A percentile compares a stretch with the other conserved stretches of the same genome.
phyloP scores from a whole-genome alignment of 169 alveolate species.

The Cyclospora cayetanensis region DNA sequence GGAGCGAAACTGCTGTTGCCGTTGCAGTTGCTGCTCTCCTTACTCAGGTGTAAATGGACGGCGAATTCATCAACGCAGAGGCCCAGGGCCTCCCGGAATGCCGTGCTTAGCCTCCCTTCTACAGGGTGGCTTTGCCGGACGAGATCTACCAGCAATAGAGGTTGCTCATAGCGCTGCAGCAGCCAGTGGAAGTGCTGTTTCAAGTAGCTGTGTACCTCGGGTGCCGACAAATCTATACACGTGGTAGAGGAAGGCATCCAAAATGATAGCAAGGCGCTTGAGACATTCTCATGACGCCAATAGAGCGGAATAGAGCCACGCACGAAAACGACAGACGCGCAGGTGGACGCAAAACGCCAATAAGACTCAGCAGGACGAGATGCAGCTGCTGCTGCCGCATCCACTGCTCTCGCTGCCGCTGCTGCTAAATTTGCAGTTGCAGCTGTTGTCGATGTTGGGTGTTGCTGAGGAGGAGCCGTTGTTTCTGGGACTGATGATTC shows the following conservation, averaged over 20 bases:
- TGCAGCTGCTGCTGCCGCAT: slow-evolving; percentile 12
- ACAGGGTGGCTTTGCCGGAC: slow-evolving; percentile 53
- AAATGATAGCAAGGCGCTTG: background rate
- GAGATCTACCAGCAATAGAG: slow-evolving; percentile 61
- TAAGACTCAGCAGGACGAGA: background rate
- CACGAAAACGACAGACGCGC: slow-evolving; percentile 89
- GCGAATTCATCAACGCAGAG: slow-evolving; percentile 15
- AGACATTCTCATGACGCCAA: slow-evolving; percentile 88
- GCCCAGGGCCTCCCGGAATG: slow-evolving; percentile 24
- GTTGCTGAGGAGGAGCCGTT: background rate
- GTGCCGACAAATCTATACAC: slow-evolving; percentile 1
- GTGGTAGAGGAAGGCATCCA: slow-evolving; percentile 15
- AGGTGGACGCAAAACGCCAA: background rate
- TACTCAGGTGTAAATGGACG: slow-evolving; percentile 36
- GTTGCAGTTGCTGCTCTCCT: background rate
- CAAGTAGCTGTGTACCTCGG: slow-evolving; percentile 41
- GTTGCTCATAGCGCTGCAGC: slow-evolving; percentile 47
- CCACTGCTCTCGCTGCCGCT: background rate
- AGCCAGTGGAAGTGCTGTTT: slow-evolving; percentile 47
- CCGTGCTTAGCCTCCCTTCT: slow-evolving; percentile 34
- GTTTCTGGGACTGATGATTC: background rate
- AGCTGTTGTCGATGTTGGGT: background rate
- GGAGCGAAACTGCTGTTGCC: background rate
- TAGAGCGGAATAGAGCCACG: slow-evolving; percentile 97
- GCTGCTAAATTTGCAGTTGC: background rate